Percentiles rank a stretch among this genome's conserved stretches.
Evolutionary conservation across 2,329 filamentous ascomycete genomes (phyloP).

Genomic region (Rutstroemia sp.): DNA sequence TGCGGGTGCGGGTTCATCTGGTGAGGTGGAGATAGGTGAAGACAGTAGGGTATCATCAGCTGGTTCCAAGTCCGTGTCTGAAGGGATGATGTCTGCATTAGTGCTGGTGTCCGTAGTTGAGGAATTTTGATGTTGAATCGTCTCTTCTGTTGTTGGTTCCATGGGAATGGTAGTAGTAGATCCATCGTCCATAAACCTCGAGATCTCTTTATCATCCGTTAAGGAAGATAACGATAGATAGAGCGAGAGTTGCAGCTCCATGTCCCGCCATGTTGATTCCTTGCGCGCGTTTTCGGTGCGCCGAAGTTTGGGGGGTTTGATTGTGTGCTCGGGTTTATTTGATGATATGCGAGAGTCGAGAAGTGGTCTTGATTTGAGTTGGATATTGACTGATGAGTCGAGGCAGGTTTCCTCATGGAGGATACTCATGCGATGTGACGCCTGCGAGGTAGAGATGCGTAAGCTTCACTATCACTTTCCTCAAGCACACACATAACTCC

Average conservation of each 20-base stretch:
- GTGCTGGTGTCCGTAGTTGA: not conserved
- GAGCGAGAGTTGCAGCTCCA: not conserved
- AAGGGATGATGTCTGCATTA: too few species aligned
- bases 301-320: not conserved
- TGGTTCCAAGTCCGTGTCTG: not conserved
- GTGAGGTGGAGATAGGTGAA: not conserved
- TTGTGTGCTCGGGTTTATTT: not conserved
- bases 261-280: not conserved
- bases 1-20: too few species aligned
- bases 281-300: not conserved
- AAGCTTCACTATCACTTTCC: constrained; percentile 16
- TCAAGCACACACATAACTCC: too few species aligned
- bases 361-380: too few species aligned
- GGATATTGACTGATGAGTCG: too few species aligned
- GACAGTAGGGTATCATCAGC: not conserved
- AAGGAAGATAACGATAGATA: not conserved
- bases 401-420: constrained; percentile 10
- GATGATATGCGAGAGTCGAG: too few species aligned
- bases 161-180: not conserved
- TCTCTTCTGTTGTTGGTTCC: not conserved
- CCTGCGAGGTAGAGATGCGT: constrained; percentile 22
- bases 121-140: not conserved
- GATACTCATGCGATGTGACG: constrained; percentile 18
- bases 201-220: not conserved
- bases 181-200: not conserved